phyloP scores from a whole-genome alignment of 495 filamentous ascomycete genomes.

The Amniculicola lignicola region DNA sequence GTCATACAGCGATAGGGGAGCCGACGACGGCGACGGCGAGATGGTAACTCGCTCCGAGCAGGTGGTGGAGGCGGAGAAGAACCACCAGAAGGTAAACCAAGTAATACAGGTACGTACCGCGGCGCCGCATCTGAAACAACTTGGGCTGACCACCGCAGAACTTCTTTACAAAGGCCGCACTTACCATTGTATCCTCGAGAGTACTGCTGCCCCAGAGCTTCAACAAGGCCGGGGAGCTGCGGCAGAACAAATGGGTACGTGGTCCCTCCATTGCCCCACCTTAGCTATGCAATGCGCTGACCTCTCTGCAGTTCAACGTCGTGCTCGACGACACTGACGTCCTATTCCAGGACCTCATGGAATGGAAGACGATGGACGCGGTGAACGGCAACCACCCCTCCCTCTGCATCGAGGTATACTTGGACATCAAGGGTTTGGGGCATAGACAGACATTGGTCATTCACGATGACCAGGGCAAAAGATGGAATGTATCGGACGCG shows the following conservation, averaged over 20 bases:
- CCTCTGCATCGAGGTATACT: conserved; percentile 83
- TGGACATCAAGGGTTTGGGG: conserved; percentile 76
- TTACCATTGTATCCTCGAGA: conserved; percentile 78
- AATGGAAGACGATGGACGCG: conserved; percentile 76
- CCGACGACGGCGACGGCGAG: conserved; percentile 31
- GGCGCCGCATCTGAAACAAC: conserved; percentile 17
- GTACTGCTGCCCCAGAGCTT: conserved; percentile 62
- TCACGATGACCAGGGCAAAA: conserved; percentile 81
- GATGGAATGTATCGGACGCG: conserved; percentile 87
- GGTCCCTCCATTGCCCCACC: no score
- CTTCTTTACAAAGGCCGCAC: conserved; percentile 83
- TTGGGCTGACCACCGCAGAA: conserved; percentile 66
- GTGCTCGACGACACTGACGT: conserved; percentile 89
- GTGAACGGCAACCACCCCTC: conserved; percentile 76
- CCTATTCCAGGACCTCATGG: conserved; percentile 70
- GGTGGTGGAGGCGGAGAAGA: conserved; percentile 26
- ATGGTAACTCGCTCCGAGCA: conserved; percentile 29
- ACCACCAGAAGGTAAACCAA: conserved; percentile 67
- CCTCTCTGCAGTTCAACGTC: conserved; percentile 73
- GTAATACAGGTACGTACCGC: conserved; percentile 70
- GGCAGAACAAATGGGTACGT: conserved; percentile 90
- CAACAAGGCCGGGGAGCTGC: conserved; percentile 60
- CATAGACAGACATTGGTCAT: conserved; percentile 83
- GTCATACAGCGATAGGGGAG: conserved; percentile 17
- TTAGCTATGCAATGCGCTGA: conserved; percentile 23